phyloP scores from a whole-genome alignment of 768 basidiomycete genomes.

The Lentinula lateritia region DNA sequence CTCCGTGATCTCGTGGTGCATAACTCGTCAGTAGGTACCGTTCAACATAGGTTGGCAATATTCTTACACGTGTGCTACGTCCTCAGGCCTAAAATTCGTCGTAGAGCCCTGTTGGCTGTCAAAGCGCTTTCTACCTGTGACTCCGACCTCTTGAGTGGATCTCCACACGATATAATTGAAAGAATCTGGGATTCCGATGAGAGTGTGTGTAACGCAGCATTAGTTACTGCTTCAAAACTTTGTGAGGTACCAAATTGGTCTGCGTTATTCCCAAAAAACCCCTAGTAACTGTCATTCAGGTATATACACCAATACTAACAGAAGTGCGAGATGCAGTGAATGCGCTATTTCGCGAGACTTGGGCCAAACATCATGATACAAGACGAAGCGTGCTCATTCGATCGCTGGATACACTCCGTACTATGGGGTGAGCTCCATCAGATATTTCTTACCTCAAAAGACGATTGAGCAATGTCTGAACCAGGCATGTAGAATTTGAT shows the following conservation, averaged over 20 bases:
- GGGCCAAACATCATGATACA: constrained; percentile 10
- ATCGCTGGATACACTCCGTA: constrained; percentile 20
- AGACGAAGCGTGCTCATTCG: constrained; percentile 14
- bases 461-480: background rate
- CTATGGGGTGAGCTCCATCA: constrained; percentile 22
- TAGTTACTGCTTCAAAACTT: constrained; percentile 20
- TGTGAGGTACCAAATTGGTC: background rate
- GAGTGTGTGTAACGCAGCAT: constrained; percentile 40
- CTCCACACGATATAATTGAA: constrained; percentile 31
- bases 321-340: constrained; percentile 12
- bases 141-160: constrained; percentile 36
- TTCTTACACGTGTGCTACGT: background rate
- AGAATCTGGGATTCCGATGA: constrained; percentile 39
- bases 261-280: too few species aligned
- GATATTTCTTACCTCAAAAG: background rate
- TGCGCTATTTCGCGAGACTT: constrained; percentile 11
- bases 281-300: background rate
- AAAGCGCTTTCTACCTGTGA: constrained; percentile 44
- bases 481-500: constrained; percentile 7
- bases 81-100: constrained; percentile 50
- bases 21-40: constrained; percentile 61
- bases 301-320: constrained; percentile 6
- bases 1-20: constrained; percentile 65
- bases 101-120: constrained; percentile 57
- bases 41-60: background rate